These are phyloP conservation scores for Apophysomyces variabilis DNA, from an alignment of 371 early-diverging fungal species.

Conservation along the genomic window DNA sequence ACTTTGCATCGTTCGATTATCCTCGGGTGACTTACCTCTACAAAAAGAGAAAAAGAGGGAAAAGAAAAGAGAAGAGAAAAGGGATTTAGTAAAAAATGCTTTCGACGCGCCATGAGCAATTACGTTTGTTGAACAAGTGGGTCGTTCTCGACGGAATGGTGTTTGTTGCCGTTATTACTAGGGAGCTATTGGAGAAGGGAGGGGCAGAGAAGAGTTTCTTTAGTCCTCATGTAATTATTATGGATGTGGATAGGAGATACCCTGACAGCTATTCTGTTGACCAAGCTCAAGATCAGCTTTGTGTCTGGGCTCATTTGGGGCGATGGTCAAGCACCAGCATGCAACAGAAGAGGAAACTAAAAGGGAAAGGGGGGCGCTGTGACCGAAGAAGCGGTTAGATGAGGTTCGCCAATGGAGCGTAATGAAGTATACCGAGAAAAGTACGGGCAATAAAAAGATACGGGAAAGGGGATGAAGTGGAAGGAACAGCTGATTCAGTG, in stretches of 20 bases:
- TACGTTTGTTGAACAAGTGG: conserved; percentile 66
- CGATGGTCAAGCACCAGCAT: conserved; percentile 12
- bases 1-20: conserved; percentile 9
- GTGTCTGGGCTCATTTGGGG: conserved; percentile 40
- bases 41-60: conserved; percentile 8
- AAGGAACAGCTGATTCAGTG: background rate
- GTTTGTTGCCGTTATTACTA: conserved; percentile 55
- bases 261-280: conserved; percentile 43
- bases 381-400: background rate
- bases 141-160: conserved; percentile 63
- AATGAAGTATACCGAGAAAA: conserved; percentile 12
- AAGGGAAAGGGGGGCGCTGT: background rate
- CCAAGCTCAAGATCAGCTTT: conserved; percentile 48
- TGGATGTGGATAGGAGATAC: conserved; percentile 17
- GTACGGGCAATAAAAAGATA: background rate
- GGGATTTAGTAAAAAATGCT: background rate
- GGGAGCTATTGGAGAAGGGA: conserved; percentile 48
- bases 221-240: background rate
- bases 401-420: background rate
- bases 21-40: conserved; percentile 13
- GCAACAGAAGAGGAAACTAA: background rate
- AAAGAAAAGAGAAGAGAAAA: background rate
- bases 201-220: background rate
- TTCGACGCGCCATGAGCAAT: background rate
- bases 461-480: conserved; percentile 8